Base-by-base conservation (phyloP, 2,329 filamentous ascomycete species). In the Ascochyta clinopodiicola region DNA sequence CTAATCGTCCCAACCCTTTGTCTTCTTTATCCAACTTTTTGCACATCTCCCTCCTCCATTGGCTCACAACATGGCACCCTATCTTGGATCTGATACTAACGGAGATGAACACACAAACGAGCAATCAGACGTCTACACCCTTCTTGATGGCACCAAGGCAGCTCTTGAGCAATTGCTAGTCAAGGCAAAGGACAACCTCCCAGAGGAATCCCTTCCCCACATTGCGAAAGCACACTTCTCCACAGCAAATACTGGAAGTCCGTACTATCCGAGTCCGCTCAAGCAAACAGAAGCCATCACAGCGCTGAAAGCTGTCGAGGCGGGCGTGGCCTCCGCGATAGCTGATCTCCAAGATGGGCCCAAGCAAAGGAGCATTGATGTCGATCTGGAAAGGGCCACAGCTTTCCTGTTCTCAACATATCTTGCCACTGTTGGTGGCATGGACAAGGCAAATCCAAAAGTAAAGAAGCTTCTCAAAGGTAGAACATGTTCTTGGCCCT, bases 221-320 rank as follows among this genome's bases (percentile, higher is more conserved):
- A 72, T 77, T 21, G 47, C 60, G 19, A 65, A 56, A 6, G 60
- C 70, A 43, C 50, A 64, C 4, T 77, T 78, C 44, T 68, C 66
- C 1, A 77, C 74, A 1, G 69, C 68, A 13, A 76, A 77, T 48
- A 73, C 69, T 0, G 75, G 74, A 25, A 74, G 60, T 17, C 75
- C 75, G 6, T 77, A 77, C 58, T 78, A 76, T 51, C 75, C 75
- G 2, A 74, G 71, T 54, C 81, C 81, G 0, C 79, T 82, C 60
- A 83, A 83, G 58, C 80, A 82, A 64, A 82, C 80, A 0, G 81
- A 84, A 60, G 81, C 81, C 1, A 74, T 80, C 10, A 79, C 80
- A 7, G 81, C 85, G 3, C 74, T 88, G 59, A 87, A 87, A 66
- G 85, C 81, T 6, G 75, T 87, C 6, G 86, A 88, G 63, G 86